Conservation (phyloP, 805 yeast genomes). For the Wickerhamiella shivajii region DNA sequence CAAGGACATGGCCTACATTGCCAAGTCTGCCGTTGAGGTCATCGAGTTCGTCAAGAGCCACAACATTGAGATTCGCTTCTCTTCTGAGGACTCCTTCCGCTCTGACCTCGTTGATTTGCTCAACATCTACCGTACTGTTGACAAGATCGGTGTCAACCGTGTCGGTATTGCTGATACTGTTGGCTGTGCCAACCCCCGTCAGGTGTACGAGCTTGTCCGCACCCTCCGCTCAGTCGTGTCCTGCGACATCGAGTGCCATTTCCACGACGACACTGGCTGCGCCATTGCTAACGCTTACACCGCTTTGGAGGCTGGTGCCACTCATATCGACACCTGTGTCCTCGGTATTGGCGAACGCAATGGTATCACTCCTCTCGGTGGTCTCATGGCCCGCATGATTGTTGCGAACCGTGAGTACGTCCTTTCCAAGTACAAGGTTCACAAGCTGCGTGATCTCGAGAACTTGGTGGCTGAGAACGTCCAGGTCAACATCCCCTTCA, state of each 20-base stretch:
- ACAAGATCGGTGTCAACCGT: constrained; percentile 94
- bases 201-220: constrained; percentile 90
- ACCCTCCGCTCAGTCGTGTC: constrained; percentile 86
- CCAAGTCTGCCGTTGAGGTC: constrained; percentile 90
- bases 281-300: constrained; percentile 98
- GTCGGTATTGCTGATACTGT: constrained; percentile 99
- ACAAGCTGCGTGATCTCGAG: constrained; percentile 90
- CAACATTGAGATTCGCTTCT: constrained; percentile 92
- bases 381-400: constrained; percentile 97
- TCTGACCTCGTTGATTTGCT: constrained; percentile 88
- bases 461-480: constrained; percentile 94
- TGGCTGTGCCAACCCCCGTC: constrained; percentile 98
- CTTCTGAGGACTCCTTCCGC: constrained; percentile 95
- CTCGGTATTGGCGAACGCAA: constrained; percentile 98
- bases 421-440: constrained; percentile 82
- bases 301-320: constrained; percentile 95
- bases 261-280: constrained; percentile 98
- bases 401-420: constrained; percentile 97
- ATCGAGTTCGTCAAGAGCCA: constrained; percentile 94
- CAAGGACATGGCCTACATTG: constrained; percentile 95
- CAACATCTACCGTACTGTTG: constrained; percentile 92
- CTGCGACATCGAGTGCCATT: constrained; percentile 96
- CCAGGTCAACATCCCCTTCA: constrained; percentile 92
- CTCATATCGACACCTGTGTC: constrained; percentile 84
- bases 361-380: constrained; percentile 96